Percentiles rank a stretch among this genome's conserved stretches.
These are phyloP conservation scores for Barnettozyma vustinii DNA, from an alignment of 805 yeast species.

Conservation along the genomic window DNA sequence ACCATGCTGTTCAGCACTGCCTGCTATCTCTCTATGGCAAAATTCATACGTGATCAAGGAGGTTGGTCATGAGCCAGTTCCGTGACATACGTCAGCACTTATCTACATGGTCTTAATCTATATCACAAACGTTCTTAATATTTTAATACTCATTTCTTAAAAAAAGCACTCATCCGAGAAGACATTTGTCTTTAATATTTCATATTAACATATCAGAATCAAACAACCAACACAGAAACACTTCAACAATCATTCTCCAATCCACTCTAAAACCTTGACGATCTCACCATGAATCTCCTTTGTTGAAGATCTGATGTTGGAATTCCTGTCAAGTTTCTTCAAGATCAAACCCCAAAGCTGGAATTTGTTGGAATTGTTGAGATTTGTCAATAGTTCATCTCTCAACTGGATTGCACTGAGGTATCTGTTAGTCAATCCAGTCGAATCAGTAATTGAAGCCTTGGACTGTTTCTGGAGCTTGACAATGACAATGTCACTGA, in stretches of 20 bases:
- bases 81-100: too few relatives aligned
- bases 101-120: too few relatives aligned
- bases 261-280: constrained; percentile 86
- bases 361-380: constrained; percentile 30
- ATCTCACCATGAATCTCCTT: constrained; percentile 83
- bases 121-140: neutral
- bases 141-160: too few relatives aligned
- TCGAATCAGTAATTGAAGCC: constrained; percentile 27
- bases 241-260: constrained; percentile 30
- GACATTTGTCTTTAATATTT: too few relatives aligned
- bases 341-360: constrained; percentile 55
- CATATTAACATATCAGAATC: too few relatives aligned
- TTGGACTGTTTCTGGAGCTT: constrained; percentile 45
- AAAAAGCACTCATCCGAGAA: neutral
- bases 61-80: too few relatives aligned
- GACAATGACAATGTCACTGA: constrained; percentile 43
- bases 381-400: constrained; percentile 47
- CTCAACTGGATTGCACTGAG: constrained; percentile 70
- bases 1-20: too few relatives aligned
- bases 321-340: constrained; percentile 53
- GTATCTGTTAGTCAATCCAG: constrained; percentile 37
- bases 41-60: too few relatives aligned
- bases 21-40: too few relatives aligned
- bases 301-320: constrained; percentile 56
- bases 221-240: neutral